Evolutionary conservation across 1,284 basidiomycete species (phyloP), one percentile per base, ranked within the genome.

Genomic region (Anthracocystis walkeri): DNA sequence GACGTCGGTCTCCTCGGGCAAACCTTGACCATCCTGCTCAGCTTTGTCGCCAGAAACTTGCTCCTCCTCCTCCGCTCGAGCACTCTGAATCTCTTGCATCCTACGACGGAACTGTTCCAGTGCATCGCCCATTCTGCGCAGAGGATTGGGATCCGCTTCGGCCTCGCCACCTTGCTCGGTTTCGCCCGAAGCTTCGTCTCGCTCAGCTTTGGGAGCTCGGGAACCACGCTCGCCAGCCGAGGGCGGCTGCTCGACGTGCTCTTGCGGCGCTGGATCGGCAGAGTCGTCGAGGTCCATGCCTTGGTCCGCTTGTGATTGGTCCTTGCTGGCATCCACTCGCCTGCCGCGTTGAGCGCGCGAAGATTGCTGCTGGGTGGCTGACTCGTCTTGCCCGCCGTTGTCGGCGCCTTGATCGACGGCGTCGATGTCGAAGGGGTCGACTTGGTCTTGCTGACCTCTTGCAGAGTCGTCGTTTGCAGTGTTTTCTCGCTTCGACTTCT

Each of bases 121-220:
- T 1, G 93, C 90, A 83, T 98, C 95, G 40, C 94, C 95, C 3
- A 96, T 90, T 69, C 90, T 92, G 60, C 94, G 92, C 29, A 92
- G 87, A 4, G 92, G 90, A 78, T 94, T 92, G 38, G 75, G 69
- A 35, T 82, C 83, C 46, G 69, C 69, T 18, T 79, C 73, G 41
- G 65, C 69, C 41, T 71, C 77, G 18, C 75, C 73, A 2, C 76
- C 73, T 31, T 81, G 66, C 14, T 72, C 62, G 35, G 51, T 68
- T 27, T 77, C 62, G 23, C 50, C 62, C 16, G 61, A 55, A 31
- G 55, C 25, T 46, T 62, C 67, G 46, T 67, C 51, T 10, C 56
- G 49, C 59, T 67, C 52, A 7, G 65, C 45, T 41, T 63, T 55
- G 27, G 56, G 66, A 8, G 67, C 63, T 1, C 54, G 52, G 1